A percentile compares a stretch with the other conserved stretches of the same genome.
phyloP scores from a whole-genome alignment of 1,284 basidiomycete genomes.

The Cryptococcus neoformans region DNA sequence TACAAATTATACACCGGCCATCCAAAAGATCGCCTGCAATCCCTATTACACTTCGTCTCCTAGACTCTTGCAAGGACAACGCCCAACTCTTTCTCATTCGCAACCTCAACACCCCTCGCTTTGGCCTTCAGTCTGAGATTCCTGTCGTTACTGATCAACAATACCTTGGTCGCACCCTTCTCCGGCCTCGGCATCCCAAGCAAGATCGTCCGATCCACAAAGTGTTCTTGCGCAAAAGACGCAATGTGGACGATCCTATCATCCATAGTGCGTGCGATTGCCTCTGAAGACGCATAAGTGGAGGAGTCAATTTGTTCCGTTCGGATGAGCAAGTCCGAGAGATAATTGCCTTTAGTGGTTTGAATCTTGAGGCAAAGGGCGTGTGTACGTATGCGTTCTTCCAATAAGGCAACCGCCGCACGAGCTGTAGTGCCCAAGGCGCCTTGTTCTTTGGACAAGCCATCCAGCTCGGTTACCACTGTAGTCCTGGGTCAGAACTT shows the following conservation, averaged over 20 bases:
- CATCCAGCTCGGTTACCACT: constrained; percentile 95
- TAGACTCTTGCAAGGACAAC: constrained; percentile 28
- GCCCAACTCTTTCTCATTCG: constrained; percentile 47
- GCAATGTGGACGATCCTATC: constrained; percentile 90
- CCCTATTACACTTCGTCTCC: not conserved
- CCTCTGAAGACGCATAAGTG: constrained; percentile 43
- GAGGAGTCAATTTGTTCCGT: constrained; percentile 70
- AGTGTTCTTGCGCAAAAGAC: constrained; percentile 89
- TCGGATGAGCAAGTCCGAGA: constrained; percentile 75
- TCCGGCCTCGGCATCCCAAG: constrained; percentile 53
- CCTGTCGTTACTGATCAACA: constrained; percentile 85
- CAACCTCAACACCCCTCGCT: constrained; percentile 43
- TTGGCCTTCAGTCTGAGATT: constrained; percentile 57
- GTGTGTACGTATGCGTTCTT: constrained; percentile 70
- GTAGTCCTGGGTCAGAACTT: constrained; percentile 5
- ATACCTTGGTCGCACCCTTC: constrained; percentile 66
- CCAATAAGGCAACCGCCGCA: constrained; percentile 70
- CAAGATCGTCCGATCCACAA: constrained; percentile 74
- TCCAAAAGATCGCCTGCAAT: not conserved
- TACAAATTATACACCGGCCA: constrained; percentile 1
- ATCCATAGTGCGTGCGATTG: constrained; percentile 75
- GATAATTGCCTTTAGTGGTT: constrained; percentile 91
- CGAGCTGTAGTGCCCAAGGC: constrained; percentile 64
- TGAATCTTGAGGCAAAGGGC: constrained; percentile 82
- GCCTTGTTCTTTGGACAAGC: constrained; percentile 66